Percentiles rank a stretch among this genome's conserved stretches.
These are phyloP conservation scores for Exophiala spinifera DNA, from an alignment of 2,329 filamentous ascomycete genomes.

Conservation along the genomic window DNA sequence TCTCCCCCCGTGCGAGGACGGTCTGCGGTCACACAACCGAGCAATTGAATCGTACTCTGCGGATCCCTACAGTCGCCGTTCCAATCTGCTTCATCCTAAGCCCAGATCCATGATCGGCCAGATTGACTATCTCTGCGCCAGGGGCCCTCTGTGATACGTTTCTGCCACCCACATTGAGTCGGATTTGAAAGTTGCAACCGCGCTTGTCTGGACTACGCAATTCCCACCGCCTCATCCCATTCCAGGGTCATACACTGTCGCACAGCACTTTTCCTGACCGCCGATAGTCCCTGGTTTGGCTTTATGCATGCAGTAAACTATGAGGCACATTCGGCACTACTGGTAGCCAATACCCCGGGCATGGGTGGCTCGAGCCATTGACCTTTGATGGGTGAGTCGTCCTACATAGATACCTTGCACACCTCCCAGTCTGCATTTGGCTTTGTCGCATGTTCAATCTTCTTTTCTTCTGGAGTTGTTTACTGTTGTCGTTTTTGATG, in stretches of 20 bases:
- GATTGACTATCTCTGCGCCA: background rate
- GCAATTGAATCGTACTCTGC: no score
- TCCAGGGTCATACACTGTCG: background rate
- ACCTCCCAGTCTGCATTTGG: background rate
- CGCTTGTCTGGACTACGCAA: background rate
- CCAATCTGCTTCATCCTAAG: conserved; percentile 2
- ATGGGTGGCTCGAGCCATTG: background rate
- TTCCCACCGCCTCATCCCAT: background rate
- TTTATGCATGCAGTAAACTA: background rate
- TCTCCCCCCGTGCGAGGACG: background rate
- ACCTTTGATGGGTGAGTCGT: background rate
- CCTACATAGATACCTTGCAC: background rate
- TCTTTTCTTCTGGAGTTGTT: background rate
- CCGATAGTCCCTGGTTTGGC: background rate
- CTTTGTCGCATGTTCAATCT: background rate
- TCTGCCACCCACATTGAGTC: background rate
- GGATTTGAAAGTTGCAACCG: background rate
- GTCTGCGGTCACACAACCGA: no score
- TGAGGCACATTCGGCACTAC: background rate
- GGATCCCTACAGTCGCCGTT: no score
- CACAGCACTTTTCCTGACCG: background rate
- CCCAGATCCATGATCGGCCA: background rate
- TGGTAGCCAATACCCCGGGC: background rate
- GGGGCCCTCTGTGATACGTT: background rate
- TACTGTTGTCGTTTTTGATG: background rate